Percentiles rank a stretch among this genome's conserved stretches.
Evolutionary conservation across 2,329 filamentous ascomycete species (phyloP).

Genomic region (Diaporthe eres): DNA sequence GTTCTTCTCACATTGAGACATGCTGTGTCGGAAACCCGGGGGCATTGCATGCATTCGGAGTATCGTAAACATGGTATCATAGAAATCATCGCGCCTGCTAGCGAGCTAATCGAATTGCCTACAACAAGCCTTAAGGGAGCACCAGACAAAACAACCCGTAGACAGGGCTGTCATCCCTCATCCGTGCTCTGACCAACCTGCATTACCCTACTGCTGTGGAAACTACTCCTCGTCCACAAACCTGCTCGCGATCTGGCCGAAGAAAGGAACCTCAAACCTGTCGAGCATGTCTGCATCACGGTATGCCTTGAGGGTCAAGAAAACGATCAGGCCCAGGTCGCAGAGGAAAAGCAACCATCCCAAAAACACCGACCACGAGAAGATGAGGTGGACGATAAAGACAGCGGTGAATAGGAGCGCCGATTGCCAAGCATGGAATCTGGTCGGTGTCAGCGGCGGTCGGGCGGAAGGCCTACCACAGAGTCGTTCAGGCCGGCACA

Average conservation of each 20-base stretch:
- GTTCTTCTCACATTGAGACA: background rate
- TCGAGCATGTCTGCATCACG: slow-evolving; percentile 80
- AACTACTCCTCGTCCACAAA: slow-evolving; percentile 86
- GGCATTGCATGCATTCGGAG: slow-evolving; percentile 6
- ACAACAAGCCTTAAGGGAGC: background rate
- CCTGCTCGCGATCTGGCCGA: slow-evolving; percentile 87
- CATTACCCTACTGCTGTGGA: background rate
- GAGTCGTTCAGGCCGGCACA: background rate
- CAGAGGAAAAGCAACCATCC: slow-evolving; percentile 86
- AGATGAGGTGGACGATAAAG: slow-evolving; percentile 85
- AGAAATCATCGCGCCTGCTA: slow-evolving; percentile 4
- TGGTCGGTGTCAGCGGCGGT: slow-evolving; percentile 53
- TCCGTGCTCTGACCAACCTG: background rate
- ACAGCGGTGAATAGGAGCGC: slow-evolving; percentile 83
- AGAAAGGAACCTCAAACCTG: slow-evolving; percentile 88
- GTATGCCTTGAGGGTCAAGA: slow-evolving; percentile 85
- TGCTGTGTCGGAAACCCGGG: background rate
- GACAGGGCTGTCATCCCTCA: background rate
- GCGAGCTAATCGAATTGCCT: background rate
- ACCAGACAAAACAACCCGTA: background rate
- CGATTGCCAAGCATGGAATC: slow-evolving; percentile 97
- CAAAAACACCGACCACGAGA: slow-evolving; percentile 87
- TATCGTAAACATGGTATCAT: slow-evolving; percentile 36
- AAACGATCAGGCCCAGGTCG: slow-evolving; percentile 83
- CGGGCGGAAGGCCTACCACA: background rate